A percentile compares a stretch with the other conserved stretches of the same genome.
phyloP scores from a whole-genome alignment of 2,329 filamentous ascomycete species.

The Cryphonectria parasitica region DNA sequence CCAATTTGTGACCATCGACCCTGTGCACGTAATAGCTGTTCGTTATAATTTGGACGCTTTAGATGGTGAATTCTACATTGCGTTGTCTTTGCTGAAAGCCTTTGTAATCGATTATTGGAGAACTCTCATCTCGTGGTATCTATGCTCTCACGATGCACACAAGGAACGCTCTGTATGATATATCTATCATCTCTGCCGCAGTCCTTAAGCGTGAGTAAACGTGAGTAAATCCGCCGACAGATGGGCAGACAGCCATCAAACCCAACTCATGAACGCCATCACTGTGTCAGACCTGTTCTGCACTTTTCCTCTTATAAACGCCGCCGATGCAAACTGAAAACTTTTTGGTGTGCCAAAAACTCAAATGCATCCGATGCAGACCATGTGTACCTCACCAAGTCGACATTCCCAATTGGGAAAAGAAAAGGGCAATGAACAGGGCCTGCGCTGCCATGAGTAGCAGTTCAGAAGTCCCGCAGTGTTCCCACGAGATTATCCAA shows the following conservation, averaged over 20 bases:
- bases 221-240: constrained; percentile 21
- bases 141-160: constrained; percentile 22
- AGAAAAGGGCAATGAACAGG: constrained; percentile 4
- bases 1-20: not conserved
- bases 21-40: not conserved
- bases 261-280: constrained; percentile 24
- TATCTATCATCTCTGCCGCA: constrained; percentile 30
- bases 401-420: not conserved
- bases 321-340: constrained; percentile 33
- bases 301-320: constrained; percentile 28
- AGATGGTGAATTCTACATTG: not conserved
- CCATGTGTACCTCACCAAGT: not conserved
- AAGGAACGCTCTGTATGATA: constrained; percentile 26
- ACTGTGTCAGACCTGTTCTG: constrained; percentile 19
- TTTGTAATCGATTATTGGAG: constrained; percentile 4
- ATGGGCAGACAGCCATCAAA: constrained; percentile 23
- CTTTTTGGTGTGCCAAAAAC: not conserved
- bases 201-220: constrained; percentile 25
- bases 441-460: constrained; percentile 7
- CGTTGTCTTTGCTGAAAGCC: not conserved
- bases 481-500: constrained; percentile 85
- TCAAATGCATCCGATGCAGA: constrained; percentile 12
- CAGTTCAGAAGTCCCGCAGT: constrained; percentile 72
- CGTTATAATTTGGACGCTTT: not conserved
- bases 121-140: constrained; percentile 21